These are phyloP conservation scores for Pterocarpus santalinus DNA, from an alignment of 306 rosid genomes.

Conservation along the genomic window DNA sequence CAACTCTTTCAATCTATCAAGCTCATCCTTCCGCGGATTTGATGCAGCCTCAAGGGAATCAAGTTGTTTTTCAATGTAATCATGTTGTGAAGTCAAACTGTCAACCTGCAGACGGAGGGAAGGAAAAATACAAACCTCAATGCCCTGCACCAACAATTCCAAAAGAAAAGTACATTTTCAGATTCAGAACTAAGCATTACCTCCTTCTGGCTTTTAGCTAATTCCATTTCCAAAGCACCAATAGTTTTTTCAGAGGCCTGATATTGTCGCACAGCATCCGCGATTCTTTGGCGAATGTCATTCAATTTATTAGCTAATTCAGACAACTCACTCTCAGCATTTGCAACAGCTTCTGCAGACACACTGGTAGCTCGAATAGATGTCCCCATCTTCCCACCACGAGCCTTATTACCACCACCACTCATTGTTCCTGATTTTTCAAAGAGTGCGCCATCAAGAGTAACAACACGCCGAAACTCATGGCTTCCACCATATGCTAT, in stretches of 20 bases:
- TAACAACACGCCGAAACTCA: conserved; percentile 88
- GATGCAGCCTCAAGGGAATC: conserved; percentile 86
- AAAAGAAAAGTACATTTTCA: conserved; percentile 11
- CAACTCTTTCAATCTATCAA: conserved; percentile 72
- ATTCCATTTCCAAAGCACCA: conserved; percentile 79
- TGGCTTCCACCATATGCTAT: conserved; percentile 76
- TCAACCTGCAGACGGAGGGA: conserved; percentile 66
- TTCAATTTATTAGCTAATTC: conserved; percentile 61
- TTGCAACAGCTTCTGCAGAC: conserved; percentile 76
- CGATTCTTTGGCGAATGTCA: conserved; percentile 67
- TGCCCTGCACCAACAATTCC: conserved; percentile 17
- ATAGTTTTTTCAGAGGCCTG: conserved; percentile 77
- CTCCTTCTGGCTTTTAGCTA: conserved; percentile 89
- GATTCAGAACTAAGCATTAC: conserved; percentile 53
- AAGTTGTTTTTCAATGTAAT: conserved; percentile 86
- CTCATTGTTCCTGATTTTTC: conserved; percentile 96
- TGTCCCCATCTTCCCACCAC: conserved; percentile 97
- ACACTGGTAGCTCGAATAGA: conserved; percentile 85
- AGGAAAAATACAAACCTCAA: conserved; percentile 19
- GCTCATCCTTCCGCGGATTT: conserved; percentile 76
- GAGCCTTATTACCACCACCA: conserved; percentile 93
- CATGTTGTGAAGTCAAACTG: conserved; percentile 76
- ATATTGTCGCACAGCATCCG: conserved; percentile 65
- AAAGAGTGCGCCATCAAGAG: conserved; percentile 91
- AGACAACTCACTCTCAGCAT: conserved; percentile 79